Evolutionary conservation across 169 alveolate genomes (phyloP), one percentile per base, ranked within the genome.

Genomic region (Plasmodium malariae): DNA sequence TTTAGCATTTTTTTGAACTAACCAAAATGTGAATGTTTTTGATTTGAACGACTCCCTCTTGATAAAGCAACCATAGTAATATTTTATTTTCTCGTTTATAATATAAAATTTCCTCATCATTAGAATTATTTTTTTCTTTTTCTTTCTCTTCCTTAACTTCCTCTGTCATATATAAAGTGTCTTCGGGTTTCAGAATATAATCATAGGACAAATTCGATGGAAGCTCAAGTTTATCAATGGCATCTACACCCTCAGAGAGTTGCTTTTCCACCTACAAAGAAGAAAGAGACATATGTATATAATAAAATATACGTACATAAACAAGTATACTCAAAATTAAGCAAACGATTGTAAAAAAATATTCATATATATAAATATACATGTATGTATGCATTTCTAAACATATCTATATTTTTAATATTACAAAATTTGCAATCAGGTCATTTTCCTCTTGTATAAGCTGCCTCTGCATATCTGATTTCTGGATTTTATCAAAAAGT

Each of bases 1-100:
- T 28, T 36, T 26, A 6, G 24, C 4, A 30, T 73, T 73, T 54
- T 21, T 26, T 11, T 14, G n/a, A n/a, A 54, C 88, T 60, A 28
- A 76, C 88, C 88, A 76, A 62, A 60, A 76, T 76, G n/a, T 76
- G 88, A 40, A 76, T 76, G 26, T 65, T 76, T 51, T 76, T 76
- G 2, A 65, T 76, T n/a, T 76, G 88, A 45, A 76, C 88, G 2
- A 76, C 88, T 37, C 88, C 88, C 55, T 76, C 49, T 14, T 76
- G 88, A 68, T 76, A 76, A 36, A 76, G 43, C 21, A 76, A 36
- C 88, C 88, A 76, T n/a, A 76, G 74, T 26, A 76, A 45, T 43
- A 76, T 76, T 76, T 76, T 76, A 34, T 62, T 76, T 76, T 76
- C 88, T 62, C 43, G 14, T 32, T 76, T 67, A 54, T 37, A 76